Evolutionary conservation across 2,329 filamentous ascomycete species (phyloP).

Genomic region (Microsporum canis): DNA sequence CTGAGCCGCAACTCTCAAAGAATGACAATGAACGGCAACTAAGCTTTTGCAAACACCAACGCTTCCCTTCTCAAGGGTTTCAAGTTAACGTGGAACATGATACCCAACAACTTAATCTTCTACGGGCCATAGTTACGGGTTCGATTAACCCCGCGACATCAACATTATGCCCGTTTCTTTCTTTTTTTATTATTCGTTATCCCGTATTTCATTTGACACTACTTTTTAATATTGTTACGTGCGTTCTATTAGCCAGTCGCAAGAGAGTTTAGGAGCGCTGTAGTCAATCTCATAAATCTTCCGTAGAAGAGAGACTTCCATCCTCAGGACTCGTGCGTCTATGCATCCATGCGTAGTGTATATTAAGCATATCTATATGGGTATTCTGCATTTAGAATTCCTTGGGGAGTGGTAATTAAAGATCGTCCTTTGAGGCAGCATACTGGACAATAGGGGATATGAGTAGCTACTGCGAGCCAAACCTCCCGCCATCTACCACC

Average conservation of each 20-base stretch:
- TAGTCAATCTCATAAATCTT: background rate
- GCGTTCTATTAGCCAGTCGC: background rate
- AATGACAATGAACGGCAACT: conserved; percentile 99
- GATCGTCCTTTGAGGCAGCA: no score
- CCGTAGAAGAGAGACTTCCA: background rate
- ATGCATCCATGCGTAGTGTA: background rate
- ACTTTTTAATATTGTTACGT: conserved; percentile 2
- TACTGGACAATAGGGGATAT: no score
- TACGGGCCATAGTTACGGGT: background rate
- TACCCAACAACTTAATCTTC: conserved; percentile 3
- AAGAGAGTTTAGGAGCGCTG: background rate
- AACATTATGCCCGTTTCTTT: background rate
- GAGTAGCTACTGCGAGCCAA: conserved; percentile 15
- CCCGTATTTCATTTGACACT: background rate
- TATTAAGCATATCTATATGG: background rate
- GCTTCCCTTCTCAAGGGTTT: background rate
- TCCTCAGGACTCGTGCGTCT: background rate
- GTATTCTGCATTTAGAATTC: background rate
- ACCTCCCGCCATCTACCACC: conserved; percentile 35
- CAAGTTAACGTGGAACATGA: conserved; percentile 4
- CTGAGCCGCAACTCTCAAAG: conserved; percentile 94
- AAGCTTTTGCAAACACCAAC: conserved; percentile 27
- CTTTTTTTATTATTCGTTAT: background rate
- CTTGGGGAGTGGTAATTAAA: no score
- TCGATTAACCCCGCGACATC: background rate